Conservation (phyloP, 495 filamentous ascomycete genomes). For the Lepidopterella palustris region DNA sequence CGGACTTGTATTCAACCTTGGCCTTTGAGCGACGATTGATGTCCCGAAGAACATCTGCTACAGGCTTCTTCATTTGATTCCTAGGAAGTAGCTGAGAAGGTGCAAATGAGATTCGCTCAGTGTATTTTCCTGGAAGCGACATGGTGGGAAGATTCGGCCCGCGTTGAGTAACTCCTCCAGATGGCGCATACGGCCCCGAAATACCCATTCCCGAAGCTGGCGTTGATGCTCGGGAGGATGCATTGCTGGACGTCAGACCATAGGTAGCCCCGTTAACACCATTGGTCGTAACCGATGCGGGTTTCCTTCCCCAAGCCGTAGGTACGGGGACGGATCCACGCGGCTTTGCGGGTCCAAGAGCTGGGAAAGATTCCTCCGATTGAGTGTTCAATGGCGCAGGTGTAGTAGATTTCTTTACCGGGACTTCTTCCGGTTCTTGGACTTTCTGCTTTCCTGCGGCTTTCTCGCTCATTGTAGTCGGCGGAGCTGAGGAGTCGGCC, state of each 20-base stretch:
- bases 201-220: slow-evolving; percentile 52
- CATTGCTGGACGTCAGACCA: slow-evolving; percentile 37
- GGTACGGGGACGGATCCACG: slow-evolving; percentile 48
- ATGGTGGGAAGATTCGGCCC: slow-evolving; percentile 51
- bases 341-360: slow-evolving; percentile 64
- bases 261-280: slow-evolving; percentile 52
- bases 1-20: slow-evolving; percentile 62
- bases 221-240: slow-evolving; percentile 49
- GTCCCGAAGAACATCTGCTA: slow-evolving; percentile 75
- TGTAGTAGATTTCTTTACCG: slow-evolving; percentile 37
- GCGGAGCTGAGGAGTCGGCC: slow-evolving; percentile 30
- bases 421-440: slow-evolving; percentile 30
- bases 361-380: slow-evolving; percentile 86
- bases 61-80: slow-evolving; percentile 70
- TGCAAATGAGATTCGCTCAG: slow-evolving; percentile 63
- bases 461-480: slow-evolving; percentile 47
- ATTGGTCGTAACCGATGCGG: slow-evolving; percentile 48
- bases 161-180: slow-evolving; percentile 29
- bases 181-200: slow-evolving; percentile 44
- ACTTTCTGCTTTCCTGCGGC: slow-evolving; percentile 57
- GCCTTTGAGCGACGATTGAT: slow-evolving; percentile 85
- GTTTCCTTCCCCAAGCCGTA: slow-evolving; percentile 64
- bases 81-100: slow-evolving; percentile 65
- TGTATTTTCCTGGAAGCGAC: slow-evolving; percentile 69
- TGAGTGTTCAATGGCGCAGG: slow-evolving; percentile 57